Evolutionary conservation across 2,329 filamentous ascomycete genomes (phyloP).

Genomic region (Cladosporium sp.): DNA sequence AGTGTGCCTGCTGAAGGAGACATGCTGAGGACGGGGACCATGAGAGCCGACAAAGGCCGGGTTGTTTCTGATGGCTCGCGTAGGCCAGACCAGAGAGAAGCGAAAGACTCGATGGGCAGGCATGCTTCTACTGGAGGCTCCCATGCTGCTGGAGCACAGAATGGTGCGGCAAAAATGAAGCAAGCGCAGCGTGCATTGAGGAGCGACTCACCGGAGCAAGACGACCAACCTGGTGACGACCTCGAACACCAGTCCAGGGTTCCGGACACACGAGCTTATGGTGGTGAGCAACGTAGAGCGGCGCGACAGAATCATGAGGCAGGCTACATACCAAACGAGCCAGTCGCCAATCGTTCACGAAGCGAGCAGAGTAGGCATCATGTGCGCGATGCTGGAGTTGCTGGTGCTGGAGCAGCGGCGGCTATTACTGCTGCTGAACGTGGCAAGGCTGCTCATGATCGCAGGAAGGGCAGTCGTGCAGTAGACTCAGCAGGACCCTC

Average conservation of each 20-base stretch:
- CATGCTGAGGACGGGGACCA: constrained; percentile 22
- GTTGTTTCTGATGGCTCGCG: constrained; percentile 30
- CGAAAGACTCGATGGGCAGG: constrained; percentile 8
- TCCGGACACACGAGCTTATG: constrained; percentile 11
- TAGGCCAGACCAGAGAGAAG: constrained; percentile 21
- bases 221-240: constrained; percentile 12
- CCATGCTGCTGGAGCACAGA: background rate
- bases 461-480: constrained; percentile 27
- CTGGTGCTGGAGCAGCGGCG: constrained; percentile 33
- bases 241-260: constrained; percentile 13
- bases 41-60: constrained; percentile 28
- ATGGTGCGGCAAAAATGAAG: constrained; percentile 7
- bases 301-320: constrained; percentile 8
- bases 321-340: constrained; percentile 2
- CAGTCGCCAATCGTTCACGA: constrained; percentile 11
- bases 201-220: constrained; percentile 8
- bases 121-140: constrained; percentile 16
- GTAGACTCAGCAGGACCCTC: constrained; percentile 22
- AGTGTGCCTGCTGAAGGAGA: constrained; percentile 21
- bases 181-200: constrained; percentile 26
- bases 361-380: constrained; percentile 31
- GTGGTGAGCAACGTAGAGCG: constrained; percentile 14
- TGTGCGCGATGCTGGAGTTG: constrained; percentile 35
- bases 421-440: constrained; percentile 28
- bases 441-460: constrained; percentile 35